phyloP scores from a whole-genome alignment of 345 rosid genomes.

The Gynandropsis gynandra region DNA sequence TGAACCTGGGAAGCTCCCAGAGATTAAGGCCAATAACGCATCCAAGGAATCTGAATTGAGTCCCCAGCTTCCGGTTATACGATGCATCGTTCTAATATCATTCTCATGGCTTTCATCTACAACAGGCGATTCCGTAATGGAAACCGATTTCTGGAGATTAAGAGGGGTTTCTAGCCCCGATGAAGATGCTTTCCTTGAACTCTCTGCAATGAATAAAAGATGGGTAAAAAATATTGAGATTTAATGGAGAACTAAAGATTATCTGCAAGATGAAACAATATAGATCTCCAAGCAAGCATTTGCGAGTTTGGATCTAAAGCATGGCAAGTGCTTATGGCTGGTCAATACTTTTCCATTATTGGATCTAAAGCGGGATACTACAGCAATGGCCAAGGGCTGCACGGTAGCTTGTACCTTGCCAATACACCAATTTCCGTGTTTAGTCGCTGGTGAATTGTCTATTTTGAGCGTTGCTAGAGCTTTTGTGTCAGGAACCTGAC shows the following conservation, averaged over 20 bases:
- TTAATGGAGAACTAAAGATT: background rate
- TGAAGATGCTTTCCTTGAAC: slow-evolving; percentile 20
- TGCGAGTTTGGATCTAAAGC: background rate
- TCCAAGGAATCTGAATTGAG: slow-evolving; percentile 8
- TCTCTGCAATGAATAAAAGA: slow-evolving; percentile 18
- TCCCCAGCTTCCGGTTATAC: slow-evolving; percentile 23
- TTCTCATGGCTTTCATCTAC: slow-evolving; percentile 19
- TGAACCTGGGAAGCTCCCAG: slow-evolving; percentile 16
- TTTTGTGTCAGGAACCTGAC: slow-evolving; percentile 7
- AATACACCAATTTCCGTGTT: slow-evolving; percentile 2
- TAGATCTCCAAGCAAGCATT: background rate
- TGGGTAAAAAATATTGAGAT: background rate
- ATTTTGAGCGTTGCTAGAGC: slow-evolving; percentile 1
- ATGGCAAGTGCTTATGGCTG: background rate
- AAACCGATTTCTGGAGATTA: slow-evolving; percentile 14
- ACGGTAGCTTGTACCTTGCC: no score
- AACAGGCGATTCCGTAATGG: slow-evolving; percentile 15
- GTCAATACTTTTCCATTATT: background rate
- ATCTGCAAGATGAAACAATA: slow-evolving; percentile 1
- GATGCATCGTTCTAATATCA: slow-evolving; percentile 40
- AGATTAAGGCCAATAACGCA: slow-evolving; percentile 14
- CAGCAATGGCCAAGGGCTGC: no score
- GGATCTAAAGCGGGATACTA: background rate
- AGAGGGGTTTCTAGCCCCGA: slow-evolving; percentile 14
- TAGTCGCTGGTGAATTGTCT: slow-evolving; percentile 5